Conservation (phyloP, 108 stramenopile species). For the Cyclotella atomus region DNA sequence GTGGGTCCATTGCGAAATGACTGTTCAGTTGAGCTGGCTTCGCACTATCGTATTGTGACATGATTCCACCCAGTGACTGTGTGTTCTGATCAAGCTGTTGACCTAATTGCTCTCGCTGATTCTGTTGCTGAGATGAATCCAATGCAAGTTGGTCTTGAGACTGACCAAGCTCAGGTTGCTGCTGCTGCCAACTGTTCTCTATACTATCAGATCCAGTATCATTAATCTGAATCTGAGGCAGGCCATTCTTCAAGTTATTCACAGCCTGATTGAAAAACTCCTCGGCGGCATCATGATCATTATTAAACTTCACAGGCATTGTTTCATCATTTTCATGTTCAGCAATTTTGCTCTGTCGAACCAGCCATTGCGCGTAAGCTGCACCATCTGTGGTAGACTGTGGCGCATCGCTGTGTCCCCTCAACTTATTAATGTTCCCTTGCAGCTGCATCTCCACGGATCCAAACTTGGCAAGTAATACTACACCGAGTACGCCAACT, state of each 20-base stretch:
- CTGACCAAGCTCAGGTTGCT: too few species aligned
- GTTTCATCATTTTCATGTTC: background rate
- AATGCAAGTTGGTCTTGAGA: background rate
- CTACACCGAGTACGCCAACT: background rate
- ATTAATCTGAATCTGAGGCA: background rate
- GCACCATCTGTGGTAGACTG: background rate
- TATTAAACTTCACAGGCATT: background rate
- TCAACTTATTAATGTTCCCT: background rate
- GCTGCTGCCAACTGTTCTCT: background rate
- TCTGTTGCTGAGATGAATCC: too few species aligned
- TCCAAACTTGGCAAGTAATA: background rate
- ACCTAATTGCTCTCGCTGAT: background rate
- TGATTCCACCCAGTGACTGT: background rate
- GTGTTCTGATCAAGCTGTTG: background rate
- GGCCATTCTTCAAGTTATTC: conserved; percentile 6
- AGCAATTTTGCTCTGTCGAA: background rate
- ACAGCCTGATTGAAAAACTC: conserved; percentile 5
- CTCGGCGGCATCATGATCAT: conserved; percentile 3
- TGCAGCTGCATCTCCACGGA: background rate
- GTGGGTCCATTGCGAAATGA: background rate
- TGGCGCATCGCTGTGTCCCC: background rate
- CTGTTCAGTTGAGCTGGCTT: background rate
- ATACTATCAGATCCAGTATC: background rate
- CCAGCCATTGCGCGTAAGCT: conserved; percentile 5
- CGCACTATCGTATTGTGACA: background rate